Conservation (phyloP, 129 eudicot genomes). For the Flaveria linearis region DNA sequence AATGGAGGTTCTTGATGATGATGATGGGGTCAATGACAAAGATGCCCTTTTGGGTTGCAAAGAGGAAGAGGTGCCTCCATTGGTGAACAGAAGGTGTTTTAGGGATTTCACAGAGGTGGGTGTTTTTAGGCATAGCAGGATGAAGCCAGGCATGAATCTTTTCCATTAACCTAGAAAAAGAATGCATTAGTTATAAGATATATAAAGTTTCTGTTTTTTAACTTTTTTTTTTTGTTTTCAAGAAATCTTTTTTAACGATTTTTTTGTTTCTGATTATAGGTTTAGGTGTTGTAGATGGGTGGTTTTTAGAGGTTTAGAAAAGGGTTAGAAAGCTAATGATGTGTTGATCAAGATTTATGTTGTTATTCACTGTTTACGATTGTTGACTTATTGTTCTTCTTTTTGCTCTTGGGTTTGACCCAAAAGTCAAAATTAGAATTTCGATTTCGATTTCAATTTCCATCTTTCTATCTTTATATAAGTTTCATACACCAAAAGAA, state of each 20-base stretch:
- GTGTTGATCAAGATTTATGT: constrained; percentile 31
- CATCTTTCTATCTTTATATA: not conserved
- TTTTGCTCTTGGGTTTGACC: constrained; percentile 12
- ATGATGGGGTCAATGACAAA: constrained; percentile 18
- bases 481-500: not conserved
- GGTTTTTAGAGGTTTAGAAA: constrained; percentile 6
- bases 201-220: constrained; percentile 17
- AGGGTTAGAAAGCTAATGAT: constrained; percentile 26
- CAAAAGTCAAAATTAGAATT: not conserved
- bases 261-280: not conserved
- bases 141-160: constrained; percentile 46
- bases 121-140: constrained; percentile 41
- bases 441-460: not conserved
- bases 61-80: not conserved
- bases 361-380: not conserved
- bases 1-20: constrained; percentile 32
- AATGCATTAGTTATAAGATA: not conserved
- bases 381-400: constrained; percentile 7
- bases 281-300: constrained; percentile 27
- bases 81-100: constrained; percentile 13
- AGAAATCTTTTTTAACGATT: constrained; percentile 29
- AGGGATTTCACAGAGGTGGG: constrained; percentile 6
- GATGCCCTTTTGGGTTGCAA: constrained; percentile 19
- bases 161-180: constrained; percentile 25
- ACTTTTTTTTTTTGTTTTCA: not conserved